Evolutionary conservation across 1,139 yeast genomes (phyloP), one percentile per base, ranked within the genome.

Genomic region (Kurtzmaniella quercitrusa): DNA sequence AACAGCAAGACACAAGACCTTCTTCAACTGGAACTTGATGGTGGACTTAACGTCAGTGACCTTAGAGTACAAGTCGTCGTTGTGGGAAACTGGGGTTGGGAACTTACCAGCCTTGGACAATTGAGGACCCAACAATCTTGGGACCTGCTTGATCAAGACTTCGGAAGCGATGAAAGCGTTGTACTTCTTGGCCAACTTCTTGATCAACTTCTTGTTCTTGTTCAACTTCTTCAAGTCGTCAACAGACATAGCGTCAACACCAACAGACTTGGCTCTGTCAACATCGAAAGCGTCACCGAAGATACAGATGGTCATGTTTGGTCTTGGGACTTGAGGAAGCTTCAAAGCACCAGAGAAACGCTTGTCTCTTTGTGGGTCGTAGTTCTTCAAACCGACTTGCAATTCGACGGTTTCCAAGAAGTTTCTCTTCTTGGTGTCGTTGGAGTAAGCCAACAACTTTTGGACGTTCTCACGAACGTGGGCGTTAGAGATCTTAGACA

Each of bases 311-410:
- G 98, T 88, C 98, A 94, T 89, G 96, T 93, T 93, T 79, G 99
- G 99, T 85, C 99, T 94, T 81, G 98, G 98, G 62, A 95, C 96
- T 72, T 85, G 85, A 70, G 99, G 99, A 68, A 94, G 84, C 81
- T 85, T 93, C 81, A 94, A 85, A 70, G 98, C 72, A 82, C 99
- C 99, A 73, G 98, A 91, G 98, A 94, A 94, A 89, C 99, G 98
- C 93, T 94, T 94, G 79, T 94, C 99, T 87, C 99, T 91, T 83
- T 94, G 98, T 73, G 99, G 98, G 77, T 94, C 99, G 81, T 94
- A 94, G 95, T 93, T 93, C 93, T 94, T 94, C 69, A 94, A 85
- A 75, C 98, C 98, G 68, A 94, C 96, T 82, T 94, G 98, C 73
- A 94, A 85, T 81, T 94, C 99, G 68, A 94, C 91, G 77, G 99